A percentile compares a stretch with the other conserved stretches of the same genome.
phyloP scores from a whole-genome alignment of 2,329 filamentous ascomycete genomes.

The Botrytis byssoidea region DNA sequence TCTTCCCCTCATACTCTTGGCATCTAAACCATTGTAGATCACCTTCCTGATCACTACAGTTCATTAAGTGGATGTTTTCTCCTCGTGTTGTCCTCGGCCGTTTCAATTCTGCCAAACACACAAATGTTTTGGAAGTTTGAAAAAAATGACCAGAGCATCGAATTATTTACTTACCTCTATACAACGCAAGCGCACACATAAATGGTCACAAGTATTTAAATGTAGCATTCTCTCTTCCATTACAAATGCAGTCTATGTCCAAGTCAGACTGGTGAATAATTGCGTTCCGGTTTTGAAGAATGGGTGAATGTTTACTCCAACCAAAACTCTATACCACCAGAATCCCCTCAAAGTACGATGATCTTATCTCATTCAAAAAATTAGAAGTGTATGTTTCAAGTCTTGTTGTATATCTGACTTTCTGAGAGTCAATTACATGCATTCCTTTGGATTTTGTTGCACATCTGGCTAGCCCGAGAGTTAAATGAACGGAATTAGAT shows the following conservation, averaged over 20 bases:
- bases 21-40: not conserved
- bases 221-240: not conserved
- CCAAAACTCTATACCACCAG: not conserved
- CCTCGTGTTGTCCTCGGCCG: not conserved
- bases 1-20: not conserved
- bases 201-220: not conserved
- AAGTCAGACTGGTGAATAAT: not conserved
- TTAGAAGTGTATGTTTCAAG: accelerated
- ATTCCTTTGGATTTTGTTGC: not conserved
- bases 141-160: not conserved
- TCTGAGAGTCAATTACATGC: not conserved
- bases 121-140: not conserved
- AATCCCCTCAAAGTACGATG: not conserved
- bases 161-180: not conserved
- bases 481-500: not conserved
- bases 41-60: not conserved
- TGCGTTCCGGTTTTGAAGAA: not conserved
- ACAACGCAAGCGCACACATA: not conserved
- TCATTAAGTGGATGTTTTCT: not conserved
- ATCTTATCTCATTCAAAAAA: not conserved
- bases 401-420: not conserved
- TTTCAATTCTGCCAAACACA: not conserved
- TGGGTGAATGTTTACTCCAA: not conserved
- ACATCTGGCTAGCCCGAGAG: not conserved
- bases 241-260: too few relatives aligned